These are phyloP conservation scores for Meira nashicola DNA, from an alignment of 1,284 basidiomycete genomes.

Conservation along the genomic window DNA sequence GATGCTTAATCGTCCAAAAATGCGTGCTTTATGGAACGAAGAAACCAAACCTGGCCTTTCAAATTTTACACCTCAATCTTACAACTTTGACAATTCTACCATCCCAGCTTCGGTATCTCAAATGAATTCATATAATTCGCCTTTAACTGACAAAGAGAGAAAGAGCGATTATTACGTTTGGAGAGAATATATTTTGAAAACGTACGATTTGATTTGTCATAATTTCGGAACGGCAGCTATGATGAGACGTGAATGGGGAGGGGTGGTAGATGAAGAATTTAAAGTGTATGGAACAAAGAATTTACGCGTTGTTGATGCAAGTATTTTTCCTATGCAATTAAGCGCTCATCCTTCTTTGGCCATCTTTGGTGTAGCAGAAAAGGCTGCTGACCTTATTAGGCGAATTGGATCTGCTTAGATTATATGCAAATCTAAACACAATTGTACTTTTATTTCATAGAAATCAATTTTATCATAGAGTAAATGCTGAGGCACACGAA, in stretches of 20 bases:
- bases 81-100: no score
- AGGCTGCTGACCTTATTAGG: slow-evolving; percentile 24
- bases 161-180: background rate
- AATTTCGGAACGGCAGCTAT: slow-evolving; percentile 6
- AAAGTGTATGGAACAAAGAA: slow-evolving; percentile 51
- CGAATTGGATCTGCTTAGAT: background rate
- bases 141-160: no score
- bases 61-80: no score
- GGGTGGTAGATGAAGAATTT: slow-evolving; percentile 54
- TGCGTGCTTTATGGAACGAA: background rate
- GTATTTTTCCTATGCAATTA: slow-evolving; percentile 31
- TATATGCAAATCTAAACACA: background rate
- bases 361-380: slow-evolving; percentile 40
- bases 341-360: slow-evolving; percentile 32
- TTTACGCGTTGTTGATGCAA: slow-evolving; percentile 42
- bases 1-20: background rate
- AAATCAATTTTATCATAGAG: background rate
- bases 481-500: no score
- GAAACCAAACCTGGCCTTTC: background rate
- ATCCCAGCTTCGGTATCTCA: background rate
- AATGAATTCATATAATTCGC: background rate
- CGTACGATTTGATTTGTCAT: slow-evolving; percentile 1
- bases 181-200: background rate
- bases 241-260: slow-evolving; percentile 55
- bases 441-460: background rate